Conservation (phyloP, 768 basidiomycete genomes). For the Amanita pseudoporphyria region DNA sequence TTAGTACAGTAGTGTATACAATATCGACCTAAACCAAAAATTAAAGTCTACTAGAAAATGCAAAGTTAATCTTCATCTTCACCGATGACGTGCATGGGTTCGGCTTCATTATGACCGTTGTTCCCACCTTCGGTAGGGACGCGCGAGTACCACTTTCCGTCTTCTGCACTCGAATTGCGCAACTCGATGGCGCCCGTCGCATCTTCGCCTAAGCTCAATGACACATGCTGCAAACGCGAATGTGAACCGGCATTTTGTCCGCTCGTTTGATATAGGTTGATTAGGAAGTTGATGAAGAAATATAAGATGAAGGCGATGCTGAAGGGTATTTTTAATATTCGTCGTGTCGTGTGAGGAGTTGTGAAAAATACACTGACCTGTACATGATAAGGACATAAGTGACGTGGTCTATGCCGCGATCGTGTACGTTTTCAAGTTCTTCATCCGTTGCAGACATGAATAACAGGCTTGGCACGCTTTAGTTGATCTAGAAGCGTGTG, state of each 20-base stretch:
- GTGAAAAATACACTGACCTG: conserved; percentile 35
- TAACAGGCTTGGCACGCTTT: conserved; percentile 38
- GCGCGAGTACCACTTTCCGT: conserved; percentile 12
- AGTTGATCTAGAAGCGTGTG: neutral
- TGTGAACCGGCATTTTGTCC: conserved; percentile 34
- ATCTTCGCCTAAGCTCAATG: neutral
- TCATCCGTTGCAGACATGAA: conserved; percentile 96
- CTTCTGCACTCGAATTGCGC: neutral
- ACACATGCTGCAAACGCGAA: neutral
- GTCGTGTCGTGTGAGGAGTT: neutral
- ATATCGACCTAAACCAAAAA: neutral
- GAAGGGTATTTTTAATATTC: neutral
- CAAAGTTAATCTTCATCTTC: conserved; percentile 20
- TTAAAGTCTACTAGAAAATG: neutral
- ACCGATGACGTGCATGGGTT: conserved; percentile 18
- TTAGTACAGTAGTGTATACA: neutral
- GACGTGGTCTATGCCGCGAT: conserved; percentile 79
- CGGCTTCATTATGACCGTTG: neutral
- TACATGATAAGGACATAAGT: conserved; percentile 83
- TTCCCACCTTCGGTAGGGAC: conserved; percentile 9
- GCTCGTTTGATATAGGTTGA: conserved; percentile 57
- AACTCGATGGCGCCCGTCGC: neutral
- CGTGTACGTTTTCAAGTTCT: conserved; percentile 63
- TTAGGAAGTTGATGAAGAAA: conserved; percentile 57
- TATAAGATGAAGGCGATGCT: conserved; percentile 76